phyloP scores from a whole-genome alignment of 2,329 filamentous ascomycete genomes.

The Epichloe aotearoae region DNA sequence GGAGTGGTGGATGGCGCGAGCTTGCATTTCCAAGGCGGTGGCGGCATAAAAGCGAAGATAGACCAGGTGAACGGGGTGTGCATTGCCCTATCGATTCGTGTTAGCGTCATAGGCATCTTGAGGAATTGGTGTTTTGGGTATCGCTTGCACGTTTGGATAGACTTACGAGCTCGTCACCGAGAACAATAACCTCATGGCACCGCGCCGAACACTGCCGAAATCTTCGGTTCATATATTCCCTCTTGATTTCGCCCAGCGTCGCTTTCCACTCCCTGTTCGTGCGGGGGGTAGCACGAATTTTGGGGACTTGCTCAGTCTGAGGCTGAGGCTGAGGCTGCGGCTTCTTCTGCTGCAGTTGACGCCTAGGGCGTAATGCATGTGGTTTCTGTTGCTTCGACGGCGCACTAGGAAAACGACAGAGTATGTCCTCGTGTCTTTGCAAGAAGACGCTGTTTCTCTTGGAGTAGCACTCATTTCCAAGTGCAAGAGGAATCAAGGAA shows the following conservation, averaged over 20 bases:
- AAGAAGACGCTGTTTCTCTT: constrained; percentile 1
- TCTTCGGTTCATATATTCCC: constrained; percentile 34
- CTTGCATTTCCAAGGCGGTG: constrained; percentile 43
- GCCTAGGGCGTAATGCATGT: no score
- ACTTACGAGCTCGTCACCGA: constrained; percentile 31
- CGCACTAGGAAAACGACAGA: constrained; percentile 1
- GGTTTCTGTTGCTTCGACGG: not conserved
- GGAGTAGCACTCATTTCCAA: constrained; percentile 8
- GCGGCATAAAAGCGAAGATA: constrained; percentile 51
- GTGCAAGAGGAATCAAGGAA: constrained; percentile 19
- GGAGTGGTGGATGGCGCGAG: constrained; percentile 31
- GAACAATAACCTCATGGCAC: constrained; percentile 40
- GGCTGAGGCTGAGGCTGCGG: not conserved
- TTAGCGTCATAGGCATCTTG: not conserved
- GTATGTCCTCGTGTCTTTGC: not conserved
- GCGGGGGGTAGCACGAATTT: constrained; percentile 17
- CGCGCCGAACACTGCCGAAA: constrained; percentile 40
- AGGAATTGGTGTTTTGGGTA: not conserved
- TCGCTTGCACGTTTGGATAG: not conserved
- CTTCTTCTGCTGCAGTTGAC: not conserved
- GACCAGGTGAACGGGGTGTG: constrained; percentile 42
- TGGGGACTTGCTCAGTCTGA: not conserved
- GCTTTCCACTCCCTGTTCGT: constrained; percentile 37
- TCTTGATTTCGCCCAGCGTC: constrained; percentile 39
- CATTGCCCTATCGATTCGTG: constrained; percentile 16